A percentile compares a stretch with the other conserved stretches of the same genome.
Conservation (phyloP, 345 rosid genomes). For the Brassica rapa region DNA sequence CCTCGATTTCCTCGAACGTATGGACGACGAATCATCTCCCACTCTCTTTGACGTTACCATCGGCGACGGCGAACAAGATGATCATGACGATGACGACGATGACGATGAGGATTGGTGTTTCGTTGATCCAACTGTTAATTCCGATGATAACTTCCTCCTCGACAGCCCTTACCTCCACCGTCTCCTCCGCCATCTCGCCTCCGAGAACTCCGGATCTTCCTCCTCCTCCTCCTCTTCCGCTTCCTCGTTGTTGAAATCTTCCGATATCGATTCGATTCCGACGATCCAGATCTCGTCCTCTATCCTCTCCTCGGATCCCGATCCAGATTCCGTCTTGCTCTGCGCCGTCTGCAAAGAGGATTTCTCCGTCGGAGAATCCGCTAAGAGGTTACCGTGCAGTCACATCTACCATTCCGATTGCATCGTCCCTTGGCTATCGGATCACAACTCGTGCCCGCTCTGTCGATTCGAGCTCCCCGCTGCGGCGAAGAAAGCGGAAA, state of each 20-base stretch:
- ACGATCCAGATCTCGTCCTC: conserved; percentile 51
- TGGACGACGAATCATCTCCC: conserved; percentile 42
- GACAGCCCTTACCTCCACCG: conserved; percentile 53
- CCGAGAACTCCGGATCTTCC: conserved; percentile 29
- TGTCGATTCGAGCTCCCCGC: conserved; percentile 55
- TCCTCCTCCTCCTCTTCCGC: conserved; percentile 7
- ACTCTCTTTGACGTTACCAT: conserved; percentile 32
- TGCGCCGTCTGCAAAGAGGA: conserved; percentile 63
- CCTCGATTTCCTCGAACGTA: conserved; percentile 43
- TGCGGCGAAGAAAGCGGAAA: not conserved
- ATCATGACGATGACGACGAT: not conserved
- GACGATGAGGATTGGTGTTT: conserved; percentile 41
- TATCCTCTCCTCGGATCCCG: conserved; percentile 26
- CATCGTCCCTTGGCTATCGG: conserved; percentile 58
- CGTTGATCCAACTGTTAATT: conserved; percentile 38
- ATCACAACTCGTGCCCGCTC: conserved; percentile 60
- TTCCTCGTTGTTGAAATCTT: conserved; percentile 29
- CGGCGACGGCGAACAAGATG: conserved; percentile 11
- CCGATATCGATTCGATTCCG: conserved; percentile 42
- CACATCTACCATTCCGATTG: conserved; percentile 62
- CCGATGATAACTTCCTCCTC: conserved; percentile 50
- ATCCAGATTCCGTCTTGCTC: conserved; percentile 42
- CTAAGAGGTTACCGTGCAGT: conserved; percentile 52
- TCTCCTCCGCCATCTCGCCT: conserved; percentile 43
- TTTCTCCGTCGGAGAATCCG: conserved; percentile 45